Percentiles rank a stretch among this genome's conserved stretches.
These are phyloP conservation scores for Rhynchosporium graminicola DNA, from an alignment of 2,329 filamentous ascomycete genomes.

Conservation along the genomic window DNA sequence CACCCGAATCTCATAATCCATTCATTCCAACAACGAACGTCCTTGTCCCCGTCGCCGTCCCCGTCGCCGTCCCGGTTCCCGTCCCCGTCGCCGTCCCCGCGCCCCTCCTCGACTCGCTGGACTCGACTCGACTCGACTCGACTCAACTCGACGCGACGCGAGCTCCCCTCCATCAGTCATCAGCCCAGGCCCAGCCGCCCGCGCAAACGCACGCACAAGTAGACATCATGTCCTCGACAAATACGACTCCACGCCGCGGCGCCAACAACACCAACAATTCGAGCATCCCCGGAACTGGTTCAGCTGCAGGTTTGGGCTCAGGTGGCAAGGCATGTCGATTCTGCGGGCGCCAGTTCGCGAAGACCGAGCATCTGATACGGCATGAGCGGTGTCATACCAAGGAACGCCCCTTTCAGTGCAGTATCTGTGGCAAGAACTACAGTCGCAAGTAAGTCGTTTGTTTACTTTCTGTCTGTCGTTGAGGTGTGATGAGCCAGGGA, in stretches of 20 bases:
- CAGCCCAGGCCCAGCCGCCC: too few relatives aligned
- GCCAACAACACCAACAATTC: background rate
- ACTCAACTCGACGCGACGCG: too few relatives aligned
- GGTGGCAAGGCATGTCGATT: conserved; percentile 9
- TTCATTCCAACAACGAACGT: background rate
- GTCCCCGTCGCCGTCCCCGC: background rate
- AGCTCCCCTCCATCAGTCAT: too few relatives aligned
- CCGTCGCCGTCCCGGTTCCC: too few relatives aligned
- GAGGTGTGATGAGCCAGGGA: background rate
- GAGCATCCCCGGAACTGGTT: background rate
- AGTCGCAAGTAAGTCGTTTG: conserved; percentile 13
- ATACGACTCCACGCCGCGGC: conserved; percentile 7
- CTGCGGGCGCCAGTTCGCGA: conserved; percentile 13
- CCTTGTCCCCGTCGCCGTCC: background rate
- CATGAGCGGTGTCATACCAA: conserved; percentile 18
- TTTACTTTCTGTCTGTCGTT: background rate
- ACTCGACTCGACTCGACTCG: too few relatives aligned
- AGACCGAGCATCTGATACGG: conserved; percentile 16
- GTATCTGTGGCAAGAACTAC: conserved; percentile 19
- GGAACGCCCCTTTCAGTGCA: conserved; percentile 16
- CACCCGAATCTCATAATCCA: background rate
- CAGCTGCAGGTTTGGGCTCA: background rate
- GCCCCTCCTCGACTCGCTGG: background rate
- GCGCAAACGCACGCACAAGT: too few relatives aligned
- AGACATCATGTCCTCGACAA: background rate